A percentile compares a stretch with the other conserved stretches of the same genome.
Evolutionary conservation across 345 rosid genomes (phyloP).

Genomic region (Citrus unshiu): DNA sequence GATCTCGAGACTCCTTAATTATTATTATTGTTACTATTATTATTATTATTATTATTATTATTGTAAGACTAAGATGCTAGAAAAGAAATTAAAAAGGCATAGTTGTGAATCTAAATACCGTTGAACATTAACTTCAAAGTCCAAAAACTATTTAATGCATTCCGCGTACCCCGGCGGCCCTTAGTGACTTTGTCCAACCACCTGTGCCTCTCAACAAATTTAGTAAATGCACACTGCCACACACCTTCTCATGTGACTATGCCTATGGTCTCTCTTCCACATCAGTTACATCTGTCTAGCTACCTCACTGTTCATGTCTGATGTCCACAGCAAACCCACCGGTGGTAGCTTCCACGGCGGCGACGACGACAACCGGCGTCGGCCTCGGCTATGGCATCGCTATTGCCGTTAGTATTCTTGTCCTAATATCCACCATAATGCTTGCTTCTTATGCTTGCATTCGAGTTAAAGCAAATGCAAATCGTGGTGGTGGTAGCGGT

Average conservation of each 20-base stretch:
- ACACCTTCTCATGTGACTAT: too few relatives aligned
- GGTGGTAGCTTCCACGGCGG: constrained; percentile 5
- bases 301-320: neutral
- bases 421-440: constrained; percentile 76
- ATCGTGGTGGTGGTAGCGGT: neutral
- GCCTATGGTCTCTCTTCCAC: neutral
- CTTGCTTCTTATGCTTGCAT: constrained; percentile 69
- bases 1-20: too few relatives aligned
- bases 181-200: neutral
- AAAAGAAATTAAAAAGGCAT: too few relatives aligned
- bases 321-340: constrained; percentile 49
- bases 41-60: too few relatives aligned
- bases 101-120: too few relatives aligned
- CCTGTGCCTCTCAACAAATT: neutral
- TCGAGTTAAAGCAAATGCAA: constrained; percentile 35
- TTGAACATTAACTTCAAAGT: neutral
- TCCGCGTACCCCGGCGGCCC: constrained; percentile 16
- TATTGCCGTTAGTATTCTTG: constrained; percentile 72
- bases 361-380: constrained; percentile 41
- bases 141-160: constrained; percentile 12
- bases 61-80: too few relatives aligned
- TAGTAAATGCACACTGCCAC: neutral
- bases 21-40: too few relatives aligned
- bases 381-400: constrained; percentile 83
- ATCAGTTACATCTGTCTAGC: neutral